Evolutionary conservation across 2,329 filamentous ascomycete species (phyloP).

Genomic region (Beauveria medogensis): DNA sequence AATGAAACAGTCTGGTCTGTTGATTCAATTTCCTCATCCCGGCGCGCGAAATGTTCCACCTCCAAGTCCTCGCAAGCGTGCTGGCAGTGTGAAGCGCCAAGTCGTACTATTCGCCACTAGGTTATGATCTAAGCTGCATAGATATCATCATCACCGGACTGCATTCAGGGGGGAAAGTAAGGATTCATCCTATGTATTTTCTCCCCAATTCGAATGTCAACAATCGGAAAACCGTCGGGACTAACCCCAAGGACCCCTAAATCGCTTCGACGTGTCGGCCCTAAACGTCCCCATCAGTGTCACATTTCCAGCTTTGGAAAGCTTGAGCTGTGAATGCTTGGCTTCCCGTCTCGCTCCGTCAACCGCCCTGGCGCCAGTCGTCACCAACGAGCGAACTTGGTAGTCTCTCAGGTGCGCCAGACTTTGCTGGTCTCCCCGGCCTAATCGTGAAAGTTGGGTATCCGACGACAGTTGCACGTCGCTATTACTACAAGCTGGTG

Average conservation of each 20-base stretch:
- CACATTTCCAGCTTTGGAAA: slow-evolving; percentile 13
- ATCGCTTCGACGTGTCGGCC: slow-evolving; percentile 11
- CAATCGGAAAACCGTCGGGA: not conserved
- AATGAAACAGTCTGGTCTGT: no score
- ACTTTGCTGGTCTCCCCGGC: slow-evolving; percentile 14
- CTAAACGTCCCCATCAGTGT: slow-evolving; percentile 16
- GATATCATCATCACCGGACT: no score
- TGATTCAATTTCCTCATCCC: no score
- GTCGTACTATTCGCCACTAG: no score
- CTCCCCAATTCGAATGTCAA: not conserved
- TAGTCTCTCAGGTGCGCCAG: slow-evolving; percentile 15
- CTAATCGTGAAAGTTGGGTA: slow-evolving; percentile 14
- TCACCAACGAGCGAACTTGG: slow-evolving; percentile 15
- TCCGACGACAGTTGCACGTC: not conserved
- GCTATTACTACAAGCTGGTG: not conserved
- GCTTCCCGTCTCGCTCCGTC: slow-evolving; percentile 12
- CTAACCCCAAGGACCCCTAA: slow-evolving; percentile 10
- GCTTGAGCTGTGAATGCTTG: slow-evolving; percentile 12
- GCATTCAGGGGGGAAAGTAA: no score
- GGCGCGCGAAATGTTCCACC: no score
- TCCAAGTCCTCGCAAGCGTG: no score
- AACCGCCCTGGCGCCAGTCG: slow-evolving; percentile 11
- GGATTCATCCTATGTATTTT: no score
- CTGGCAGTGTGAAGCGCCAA: no score
- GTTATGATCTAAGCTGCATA: no score